Evolutionary conservation across 129 eudicot genomes (phyloP).

Genomic region (Helianthus annuus): HanXRQr2.0-SUNRISE NC_035448.2:10508081-10508580

Average conservation of each 20-base stretch:
- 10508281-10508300: too few species aligned
- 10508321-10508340: not conserved
- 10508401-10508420: not conserved
- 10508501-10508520: slow-evolving; percentile 54
- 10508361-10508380: not conserved
- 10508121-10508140: too few species aligned
- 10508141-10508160: too few species aligned
- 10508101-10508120: too few species aligned
- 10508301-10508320: not conserved
- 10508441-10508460: slow-evolving; percentile 25
- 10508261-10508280: too few species aligned
- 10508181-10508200: too few species aligned
- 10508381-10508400: not conserved
- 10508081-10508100: too few species aligned
- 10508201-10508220: too few species aligned
- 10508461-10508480: slow-evolving; percentile 79
- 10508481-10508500: slow-evolving; percentile 64
- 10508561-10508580: slow-evolving; percentile 34
- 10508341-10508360: not conserved
- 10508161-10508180: too few species aligned
- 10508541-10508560: slow-evolving; percentile 43
- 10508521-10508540: slow-evolving; percentile 52
- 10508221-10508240: too few species aligned
- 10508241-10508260: too few species aligned
- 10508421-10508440: not conserved